Conservation (phyloP, 2,329 filamentous ascomycete genomes). For the Lizonia empirigonia region DNA sequence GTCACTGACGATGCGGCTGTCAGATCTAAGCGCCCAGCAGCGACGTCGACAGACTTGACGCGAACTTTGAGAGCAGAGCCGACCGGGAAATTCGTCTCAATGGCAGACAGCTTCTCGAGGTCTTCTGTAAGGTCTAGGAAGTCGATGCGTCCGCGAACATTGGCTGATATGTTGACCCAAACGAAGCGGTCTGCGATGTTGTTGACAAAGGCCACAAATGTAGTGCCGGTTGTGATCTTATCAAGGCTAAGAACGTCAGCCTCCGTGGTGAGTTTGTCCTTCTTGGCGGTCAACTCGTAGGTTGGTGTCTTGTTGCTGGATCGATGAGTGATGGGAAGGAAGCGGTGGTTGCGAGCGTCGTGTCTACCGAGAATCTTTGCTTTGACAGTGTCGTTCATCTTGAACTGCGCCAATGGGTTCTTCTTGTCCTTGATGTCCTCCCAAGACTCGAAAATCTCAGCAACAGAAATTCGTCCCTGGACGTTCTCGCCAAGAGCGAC, state of each 20-base stretch:
- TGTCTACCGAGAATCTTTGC: conserved; percentile 86
- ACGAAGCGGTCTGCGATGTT: conserved; percentile 79
- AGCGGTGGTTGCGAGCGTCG: conserved; percentile 87
- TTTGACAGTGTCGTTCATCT: conserved; percentile 69
- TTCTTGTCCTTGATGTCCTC: conserved; percentile 85
- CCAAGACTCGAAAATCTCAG: conserved; percentile 87
- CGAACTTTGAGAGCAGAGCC: conserved; percentile 86
- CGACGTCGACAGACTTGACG: conserved; percentile 74
- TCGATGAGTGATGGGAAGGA: conserved; percentile 88
- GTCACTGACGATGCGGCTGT: conserved; percentile 70
- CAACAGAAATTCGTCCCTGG: conserved; percentile 90
- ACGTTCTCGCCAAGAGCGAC: conserved; percentile 85
- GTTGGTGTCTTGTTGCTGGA: conserved; percentile 73
- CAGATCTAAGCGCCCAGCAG: conserved; percentile 79
- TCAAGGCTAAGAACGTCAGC: conserved; percentile 71
- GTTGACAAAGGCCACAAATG: conserved; percentile 85
- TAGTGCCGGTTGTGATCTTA: conserved; percentile 72
- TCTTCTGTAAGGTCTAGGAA: conserved; percentile 88
- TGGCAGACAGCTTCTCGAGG: conserved; percentile 74
- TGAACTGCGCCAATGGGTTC: conserved; percentile 76
- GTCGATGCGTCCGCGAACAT: conserved; percentile 81
- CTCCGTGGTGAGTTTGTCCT: conserved; percentile 58
- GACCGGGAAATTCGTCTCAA: conserved; percentile 81
- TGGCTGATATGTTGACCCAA: conserved; percentile 91
- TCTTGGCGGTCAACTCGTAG: conserved; percentile 86